Base-by-base conservation (phyloP, 345 rosid genomes). In the Melaleuca quinquenervia region DNA sequence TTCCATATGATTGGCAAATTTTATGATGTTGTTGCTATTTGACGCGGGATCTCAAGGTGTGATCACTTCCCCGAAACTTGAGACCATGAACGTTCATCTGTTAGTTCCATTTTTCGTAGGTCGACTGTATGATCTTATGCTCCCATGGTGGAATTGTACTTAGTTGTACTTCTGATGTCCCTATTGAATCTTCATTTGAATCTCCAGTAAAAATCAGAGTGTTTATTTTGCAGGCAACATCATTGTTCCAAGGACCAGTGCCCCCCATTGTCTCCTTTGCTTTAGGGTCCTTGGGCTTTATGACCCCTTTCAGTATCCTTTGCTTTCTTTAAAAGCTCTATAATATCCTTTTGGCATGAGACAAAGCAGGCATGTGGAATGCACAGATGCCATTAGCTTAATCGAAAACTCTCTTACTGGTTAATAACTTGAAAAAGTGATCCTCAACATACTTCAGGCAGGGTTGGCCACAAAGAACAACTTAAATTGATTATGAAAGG, bases 221-320 rank as follows among this genome's bases (percentile, higher is more conserved):
- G 64, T 11, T 12, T 88, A 22, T 20, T 60, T 82, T 92, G 88
- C 94, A 97, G 99, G 96, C 98, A 41, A 98, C 99, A 85, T 95
- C 99, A 27, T 91, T 94, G 94, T 98, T 98, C 90, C 96, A 94
- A 88, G 99, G 99, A 86, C 98, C 99, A 8, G 99, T 94, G 92
- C 99, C 99, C 87, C 98, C 98, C 10, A 89, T 95, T 70, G 99
- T 96, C 84, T 94, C 99, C 74, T 98, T 96, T 89, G 93, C 98
- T 50, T 90, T 96, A 85, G 99, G 99, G 84, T 96, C 99, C 87
- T 92, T 98, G 82, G 99, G 99, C 90, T 98, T 98, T 87, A 98
- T 98, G 99, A 95, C 99, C 50, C 98, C 98, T 86, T 98, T 96
- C 88, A 88, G 99, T 97, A 97, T 96, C 98, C 98, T 94, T 87